These are phyloP conservation scores for Solanum piurae DNA, from an alignment of 257 asterid species.

Conservation along the genomic window DNA sequence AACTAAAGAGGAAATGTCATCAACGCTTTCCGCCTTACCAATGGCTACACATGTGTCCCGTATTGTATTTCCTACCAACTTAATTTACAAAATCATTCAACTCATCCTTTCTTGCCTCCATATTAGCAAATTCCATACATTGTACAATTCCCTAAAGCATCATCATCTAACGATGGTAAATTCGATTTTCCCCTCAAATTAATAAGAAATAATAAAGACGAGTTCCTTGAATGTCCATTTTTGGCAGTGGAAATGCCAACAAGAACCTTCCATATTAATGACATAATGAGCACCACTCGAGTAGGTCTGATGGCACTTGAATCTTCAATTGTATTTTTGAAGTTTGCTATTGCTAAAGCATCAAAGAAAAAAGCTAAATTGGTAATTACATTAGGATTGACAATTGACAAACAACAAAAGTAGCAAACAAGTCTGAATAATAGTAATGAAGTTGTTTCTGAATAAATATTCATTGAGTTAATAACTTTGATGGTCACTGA, in stretches of 20 bases:
- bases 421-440: no score
- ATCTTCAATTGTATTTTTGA: not conserved
- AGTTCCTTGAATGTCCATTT: not conserved
- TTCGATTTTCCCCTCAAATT: constrained; percentile 8
- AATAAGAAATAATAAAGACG: not conserved
- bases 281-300: constrained; percentile 8
- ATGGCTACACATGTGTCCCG: not conserved
- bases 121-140: not conserved
- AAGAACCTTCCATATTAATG: constrained; percentile 7
- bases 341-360: no score
- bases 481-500: no score
- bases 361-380: not conserved
- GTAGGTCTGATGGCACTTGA: not conserved
- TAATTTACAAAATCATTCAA: not conserved
- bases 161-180: not conserved
- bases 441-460: no score
- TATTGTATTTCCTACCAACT: not conserved
- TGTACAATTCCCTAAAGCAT: constrained; percentile 19
- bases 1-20: not conserved
- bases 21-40: not conserved
- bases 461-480: no score
- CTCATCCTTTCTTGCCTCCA: not conserved
- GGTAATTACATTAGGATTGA: no score
- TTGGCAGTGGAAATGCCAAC: not conserved
- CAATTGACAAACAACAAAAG: no score